A percentile compares a stretch with the other conserved stretches of the same genome.
Conservation (phyloP, 2,329 filamentous ascomycete species). For the Trichoderma sp. region DNA sequence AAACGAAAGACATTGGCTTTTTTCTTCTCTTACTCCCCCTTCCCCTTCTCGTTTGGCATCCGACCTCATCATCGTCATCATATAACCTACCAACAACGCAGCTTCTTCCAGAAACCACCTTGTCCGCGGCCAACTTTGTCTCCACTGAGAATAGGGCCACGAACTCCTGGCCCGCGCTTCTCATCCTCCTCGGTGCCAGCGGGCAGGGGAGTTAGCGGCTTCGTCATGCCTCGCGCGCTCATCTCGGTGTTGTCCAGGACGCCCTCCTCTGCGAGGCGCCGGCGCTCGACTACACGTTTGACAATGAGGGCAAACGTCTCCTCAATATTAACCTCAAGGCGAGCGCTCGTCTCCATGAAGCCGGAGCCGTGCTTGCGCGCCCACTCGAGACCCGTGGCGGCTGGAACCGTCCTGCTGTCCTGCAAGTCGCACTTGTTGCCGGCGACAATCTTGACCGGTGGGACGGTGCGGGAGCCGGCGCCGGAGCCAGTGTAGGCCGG, state of each 20-base stretch:
- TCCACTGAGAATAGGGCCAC: slow-evolving; percentile 46
- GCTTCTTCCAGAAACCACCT: slow-evolving; percentile 56
- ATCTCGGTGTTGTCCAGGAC: slow-evolving; percentile 43
- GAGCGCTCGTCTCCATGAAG: slow-evolving; percentile 87
- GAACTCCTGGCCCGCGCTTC: slow-evolving; percentile 49
- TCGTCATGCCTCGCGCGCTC: slow-evolving; percentile 57
- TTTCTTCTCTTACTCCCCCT: not conserved
- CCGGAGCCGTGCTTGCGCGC: slow-evolving; percentile 71
- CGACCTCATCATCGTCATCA: not conserved
- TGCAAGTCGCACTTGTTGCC: slow-evolving; percentile 86
- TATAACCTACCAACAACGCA: slow-evolving; percentile 53
- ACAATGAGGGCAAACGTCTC: slow-evolving; percentile 79
- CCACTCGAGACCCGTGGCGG: slow-evolving; percentile 74
- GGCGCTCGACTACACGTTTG: slow-evolving; percentile 60
- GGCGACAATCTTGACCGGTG: slow-evolving; percentile 79
- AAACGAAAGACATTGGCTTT: not conserved
- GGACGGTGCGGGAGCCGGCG: slow-evolving; percentile 53
- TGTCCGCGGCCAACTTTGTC: slow-evolving; percentile 46
- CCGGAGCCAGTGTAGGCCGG: slow-evolving; percentile 32
- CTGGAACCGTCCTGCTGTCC: slow-evolving; percentile 67
- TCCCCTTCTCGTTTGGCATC: not conserved
- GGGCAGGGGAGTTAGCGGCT: slow-evolving; percentile 58
- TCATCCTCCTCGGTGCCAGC: slow-evolving; percentile 38
- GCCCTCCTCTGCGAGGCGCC: slow-evolving; percentile 52
- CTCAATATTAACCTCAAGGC: slow-evolving; percentile 84